A percentile compares a stretch with the other conserved stretches of the same genome.
Evolutionary conservation across 2,329 filamentous ascomycete genomes (phyloP).

Genomic region (Exophiala aquamarina): DNA sequence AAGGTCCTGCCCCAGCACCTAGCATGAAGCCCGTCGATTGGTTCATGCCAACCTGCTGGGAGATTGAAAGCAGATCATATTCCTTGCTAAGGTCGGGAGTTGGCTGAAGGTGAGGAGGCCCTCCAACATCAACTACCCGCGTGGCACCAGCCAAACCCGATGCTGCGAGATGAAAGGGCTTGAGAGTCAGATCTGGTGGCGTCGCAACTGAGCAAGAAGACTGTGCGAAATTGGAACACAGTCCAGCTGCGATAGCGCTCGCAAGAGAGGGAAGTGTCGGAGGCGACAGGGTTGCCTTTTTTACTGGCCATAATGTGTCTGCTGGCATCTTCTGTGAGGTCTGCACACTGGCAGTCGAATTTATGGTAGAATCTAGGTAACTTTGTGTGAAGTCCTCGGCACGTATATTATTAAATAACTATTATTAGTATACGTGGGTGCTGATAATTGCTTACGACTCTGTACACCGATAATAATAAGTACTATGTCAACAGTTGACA

Average conservation of each 20-base stretch:
- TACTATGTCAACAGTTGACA: too few relatives aligned
- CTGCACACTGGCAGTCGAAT: too few relatives aligned
- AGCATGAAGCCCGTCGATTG: conserved; percentile 35
- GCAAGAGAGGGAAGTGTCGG: not conserved
- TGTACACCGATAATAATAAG: too few relatives aligned
- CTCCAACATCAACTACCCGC: conserved; percentile 46
- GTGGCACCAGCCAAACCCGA: conserved; percentile 42
- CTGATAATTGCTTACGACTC: too few relatives aligned
- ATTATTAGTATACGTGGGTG: too few relatives aligned
- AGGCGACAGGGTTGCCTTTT: not conserved
- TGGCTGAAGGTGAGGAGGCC: conserved; percentile 43
- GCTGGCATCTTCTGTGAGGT: too few relatives aligned
- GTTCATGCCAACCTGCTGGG: conserved; percentile 39
- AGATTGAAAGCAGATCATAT: conserved; percentile 36
- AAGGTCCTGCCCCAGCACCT: conserved; percentile 46
- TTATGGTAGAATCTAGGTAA: too few relatives aligned
- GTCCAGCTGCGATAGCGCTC: not conserved
- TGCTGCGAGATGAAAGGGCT: conserved; percentile 41
- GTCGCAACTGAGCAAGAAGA: not conserved
- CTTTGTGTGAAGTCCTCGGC: too few relatives aligned
- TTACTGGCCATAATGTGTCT: not conserved
- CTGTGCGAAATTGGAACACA: not conserved
- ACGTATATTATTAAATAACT: too few relatives aligned
- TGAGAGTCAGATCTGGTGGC: conserved; percentile 36
- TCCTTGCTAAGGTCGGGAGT: conserved; percentile 35